Evolutionary conservation across 257 asterid genomes (phyloP).

Genomic region (Solanum clarkiae): DNA sequence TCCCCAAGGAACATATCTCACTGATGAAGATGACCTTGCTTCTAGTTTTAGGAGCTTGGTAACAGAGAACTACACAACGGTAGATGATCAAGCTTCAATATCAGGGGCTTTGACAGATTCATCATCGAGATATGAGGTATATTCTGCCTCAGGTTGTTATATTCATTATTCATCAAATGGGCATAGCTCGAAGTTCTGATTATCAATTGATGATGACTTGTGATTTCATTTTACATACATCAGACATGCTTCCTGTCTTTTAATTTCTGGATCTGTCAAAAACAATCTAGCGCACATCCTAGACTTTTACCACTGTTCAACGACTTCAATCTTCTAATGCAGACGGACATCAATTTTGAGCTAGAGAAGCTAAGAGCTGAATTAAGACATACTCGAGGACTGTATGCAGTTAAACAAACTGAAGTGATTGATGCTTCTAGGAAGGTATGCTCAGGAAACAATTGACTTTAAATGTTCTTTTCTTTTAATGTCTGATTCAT

Average conservation of each 20-base stretch:
- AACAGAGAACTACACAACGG: constrained; percentile 7
- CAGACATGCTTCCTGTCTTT: not conserved
- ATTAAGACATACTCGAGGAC: constrained; percentile 65
- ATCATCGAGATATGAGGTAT: constrained; percentile 38
- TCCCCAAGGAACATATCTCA: constrained; percentile 6
- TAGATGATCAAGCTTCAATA: constrained; percentile 21
- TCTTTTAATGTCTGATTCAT: not conserved
- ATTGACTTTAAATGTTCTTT: not conserved
- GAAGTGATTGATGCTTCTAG: constrained; percentile 74
- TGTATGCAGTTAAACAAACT: constrained; percentile 73
- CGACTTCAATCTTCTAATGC: constrained; percentile 3
- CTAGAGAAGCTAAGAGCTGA: constrained; percentile 75
- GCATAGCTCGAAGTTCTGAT: not conserved
- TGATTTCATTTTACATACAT: not conserved
- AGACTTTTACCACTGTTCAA: not conserved
- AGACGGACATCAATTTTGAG: constrained; percentile 53
- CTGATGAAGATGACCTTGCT: constrained; percentile 3
- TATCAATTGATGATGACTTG: not conserved
- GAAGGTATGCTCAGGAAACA: constrained; percentile 34
- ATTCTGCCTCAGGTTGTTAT: not conserved
- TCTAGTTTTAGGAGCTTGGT: constrained; percentile 31
- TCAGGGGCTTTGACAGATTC: constrained; percentile 19
- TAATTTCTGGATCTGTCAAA: not conserved
- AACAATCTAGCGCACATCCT: not conserved
- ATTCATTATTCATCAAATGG: not conserved